Evolutionary conservation across 306 rosid species (phyloP), one percentile per base, ranked within the genome.

Genomic region (Boehmeria nivea): DNA sequence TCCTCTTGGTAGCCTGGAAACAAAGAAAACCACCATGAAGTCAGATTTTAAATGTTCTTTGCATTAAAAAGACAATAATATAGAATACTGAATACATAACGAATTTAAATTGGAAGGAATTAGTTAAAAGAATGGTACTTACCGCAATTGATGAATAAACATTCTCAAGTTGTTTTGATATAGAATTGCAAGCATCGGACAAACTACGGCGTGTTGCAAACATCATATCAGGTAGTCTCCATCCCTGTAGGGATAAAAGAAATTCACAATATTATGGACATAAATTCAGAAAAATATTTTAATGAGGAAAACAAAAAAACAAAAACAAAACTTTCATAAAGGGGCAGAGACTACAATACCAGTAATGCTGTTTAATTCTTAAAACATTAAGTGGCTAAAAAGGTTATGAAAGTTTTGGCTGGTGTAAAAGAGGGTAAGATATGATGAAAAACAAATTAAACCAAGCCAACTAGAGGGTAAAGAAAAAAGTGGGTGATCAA

Each of bases 201-300:
- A 93, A 70, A 72, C 96, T 69, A 55, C 94, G 90, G 75, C 73
- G 81, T 19, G 99, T 83, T 33, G 96, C 99, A 83, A 93, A 83
- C 99, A 88, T 93, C 84, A 93, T 51, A 70, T 81, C 84, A 28
- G 96, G 95, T 68, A 93, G 95, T 74, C 68, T 79, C 99, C 96
- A 88, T 13, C 99, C 99, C 99, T 93, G 76, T 36, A 72, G 73
- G 63, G 46, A 69, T 37, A 72, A 22, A 57, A 66, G 57, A 54
- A 58, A 45, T 43, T 56, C 49, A 60, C 37, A 38, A 16, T n/a
- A 25, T 24, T 28, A 59, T 8, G 34, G 5, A 19, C 17, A 3
- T 6, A 37, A 3, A 10, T 37, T 37, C 23, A 37, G n/a, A n/a
- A 40, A 12, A 14, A 12, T 14, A 13, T 15, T 39, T 34, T 8